Evolutionary conservation across 352 stramenopile species (phyloP).

Genomic region (Globisporangium heterothallicum): DNA sequence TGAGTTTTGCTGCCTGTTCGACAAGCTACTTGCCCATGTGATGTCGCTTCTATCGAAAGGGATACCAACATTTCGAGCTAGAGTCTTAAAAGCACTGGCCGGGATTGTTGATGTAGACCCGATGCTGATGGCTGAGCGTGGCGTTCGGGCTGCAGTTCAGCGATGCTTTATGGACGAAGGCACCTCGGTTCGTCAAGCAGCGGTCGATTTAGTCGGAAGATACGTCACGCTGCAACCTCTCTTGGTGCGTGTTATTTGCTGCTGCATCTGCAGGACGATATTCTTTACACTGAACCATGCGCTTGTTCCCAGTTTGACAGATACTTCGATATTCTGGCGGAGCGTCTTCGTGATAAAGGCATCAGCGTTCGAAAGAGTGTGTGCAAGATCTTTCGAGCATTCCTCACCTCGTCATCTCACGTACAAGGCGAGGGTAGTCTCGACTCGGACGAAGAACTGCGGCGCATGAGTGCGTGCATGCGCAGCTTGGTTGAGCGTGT

Average conservation of each 20-base stretch:
- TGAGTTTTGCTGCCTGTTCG: conserved; percentile 65
- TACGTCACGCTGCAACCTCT: conserved; percentile 68
- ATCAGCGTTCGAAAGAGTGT: conserved; percentile 85
- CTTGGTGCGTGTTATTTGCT: conserved; percentile 54
- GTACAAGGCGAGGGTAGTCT: conserved; percentile 5
- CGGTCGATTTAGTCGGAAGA: conserved; percentile 80
- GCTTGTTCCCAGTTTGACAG: conserved; percentile 56
- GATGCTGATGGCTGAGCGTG: conserved; percentile 72
- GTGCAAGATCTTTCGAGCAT: conserved; percentile 71
- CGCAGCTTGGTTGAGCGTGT: conserved; percentile 71
- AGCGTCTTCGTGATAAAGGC: conserved; percentile 74
- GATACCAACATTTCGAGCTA: conserved; percentile 59
- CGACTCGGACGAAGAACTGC: conserved; percentile 28
- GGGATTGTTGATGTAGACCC: conserved; percentile 81
- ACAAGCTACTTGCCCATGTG: conserved; percentile 61
- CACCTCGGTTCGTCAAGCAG: conserved; percentile 75
- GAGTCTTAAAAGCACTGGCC: conserved; percentile 72
- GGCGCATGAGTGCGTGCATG: conserved; percentile 62
- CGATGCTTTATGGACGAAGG: conserved; percentile 73
- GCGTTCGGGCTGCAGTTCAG: conserved; percentile 49
- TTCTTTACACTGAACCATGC: too few relatives aligned
- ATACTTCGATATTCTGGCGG: conserved; percentile 72
- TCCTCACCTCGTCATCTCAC: conserved; percentile 21
- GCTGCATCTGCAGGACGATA: too few relatives aligned
- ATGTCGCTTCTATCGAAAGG: conserved; percentile 74